Percentiles rank a stretch among this genome's conserved stretches.
These are phyloP conservation scores for Trifolium fragiferum DNA, from an alignment of 306 rosid genomes.

Conservation along the genomic window DNA sequence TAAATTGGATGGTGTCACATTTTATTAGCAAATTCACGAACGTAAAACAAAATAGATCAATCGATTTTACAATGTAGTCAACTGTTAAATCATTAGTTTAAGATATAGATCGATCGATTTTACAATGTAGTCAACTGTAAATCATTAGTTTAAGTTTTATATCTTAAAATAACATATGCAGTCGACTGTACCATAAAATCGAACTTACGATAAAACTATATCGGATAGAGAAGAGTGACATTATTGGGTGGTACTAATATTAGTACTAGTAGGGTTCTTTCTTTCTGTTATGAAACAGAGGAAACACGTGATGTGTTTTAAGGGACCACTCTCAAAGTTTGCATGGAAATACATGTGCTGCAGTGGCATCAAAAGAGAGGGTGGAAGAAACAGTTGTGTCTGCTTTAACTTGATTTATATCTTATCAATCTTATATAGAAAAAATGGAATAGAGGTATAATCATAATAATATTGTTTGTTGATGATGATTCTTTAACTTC, in stretches of 20 bases:
- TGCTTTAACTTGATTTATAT: conserved; percentile 52
- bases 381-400: conserved; percentile 48
- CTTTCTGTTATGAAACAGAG: conserved; percentile 53
- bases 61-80: not conserved
- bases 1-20: conserved; percentile 38
- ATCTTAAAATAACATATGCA: not conserved
- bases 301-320: conserved; percentile 73
- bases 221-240: conserved; percentile 16
- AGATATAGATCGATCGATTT: too few relatives aligned
- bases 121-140: not conserved
- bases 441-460: conserved; percentile 2
- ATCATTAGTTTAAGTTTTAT: too few relatives aligned
- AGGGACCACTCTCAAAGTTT: conserved; percentile 79
- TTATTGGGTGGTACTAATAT: conserved; percentile 41
- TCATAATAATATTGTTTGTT: not conserved
- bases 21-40: not conserved
- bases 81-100: not conserved
- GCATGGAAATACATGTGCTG: conserved; percentile 79
- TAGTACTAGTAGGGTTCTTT: conserved; percentile 47
- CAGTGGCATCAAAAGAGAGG: conserved; percentile 49
- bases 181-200: not conserved
- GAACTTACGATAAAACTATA: not conserved
- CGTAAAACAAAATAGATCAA: not conserved
- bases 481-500: conserved; percentile 36
- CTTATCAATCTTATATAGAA: not conserved